Evolutionary conservation across 2,329 filamentous ascomycete genomes (phyloP), one percentile per base, ranked within the genome.

Genomic region (Penicillium sumatraense): DNA sequence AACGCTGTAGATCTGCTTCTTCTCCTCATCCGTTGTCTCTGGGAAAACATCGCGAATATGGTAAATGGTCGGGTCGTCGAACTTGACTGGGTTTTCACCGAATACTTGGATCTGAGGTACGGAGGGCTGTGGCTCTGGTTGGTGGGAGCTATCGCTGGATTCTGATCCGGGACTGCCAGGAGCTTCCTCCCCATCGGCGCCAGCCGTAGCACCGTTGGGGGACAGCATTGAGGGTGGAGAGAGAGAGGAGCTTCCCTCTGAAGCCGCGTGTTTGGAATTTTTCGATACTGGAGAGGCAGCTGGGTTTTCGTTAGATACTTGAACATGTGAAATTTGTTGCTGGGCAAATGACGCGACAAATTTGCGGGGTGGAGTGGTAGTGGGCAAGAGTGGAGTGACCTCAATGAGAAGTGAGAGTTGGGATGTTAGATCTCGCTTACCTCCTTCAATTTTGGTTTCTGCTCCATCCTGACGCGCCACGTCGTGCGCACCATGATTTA

Each of bases 11-110:
- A 98, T 93, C 63, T 89, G 86, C 69, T 89, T 92, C 72, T 88
- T 90, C 67, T 96, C 88, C n/a, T 93, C 89, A 54, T 92, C 86
- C 2, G 86, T 82, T 88, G 96, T 96, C 60, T 83, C 87, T 0
- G 87, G 83, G 1, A 84, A 83, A 21, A 93, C 81, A 0, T 88
- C 82, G 53, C 88, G 87, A 59, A 99, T 97, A 71, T 99, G 90
- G 78, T 99, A 99, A 47, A 97, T 83, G 31, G 93, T 96, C 1
- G 93, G 92, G 69, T 99, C 95, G 63, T 86, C 81, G 67, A 93
- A 96, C n/a, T 87, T 91, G 23, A 91, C 90, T 0, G 93, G 93
- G 69, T 98, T 92, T 35, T 93, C 88, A 56, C 93, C 93, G 72
- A 97, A 98, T 1, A 91, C 93, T 75, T 96, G 90, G 68, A 88